Evolutionary conservation across 192 early-diverging fungal genomes (phyloP), one percentile per base, ranked within the genome.

Genomic region (Coemansia sp.): DNA sequence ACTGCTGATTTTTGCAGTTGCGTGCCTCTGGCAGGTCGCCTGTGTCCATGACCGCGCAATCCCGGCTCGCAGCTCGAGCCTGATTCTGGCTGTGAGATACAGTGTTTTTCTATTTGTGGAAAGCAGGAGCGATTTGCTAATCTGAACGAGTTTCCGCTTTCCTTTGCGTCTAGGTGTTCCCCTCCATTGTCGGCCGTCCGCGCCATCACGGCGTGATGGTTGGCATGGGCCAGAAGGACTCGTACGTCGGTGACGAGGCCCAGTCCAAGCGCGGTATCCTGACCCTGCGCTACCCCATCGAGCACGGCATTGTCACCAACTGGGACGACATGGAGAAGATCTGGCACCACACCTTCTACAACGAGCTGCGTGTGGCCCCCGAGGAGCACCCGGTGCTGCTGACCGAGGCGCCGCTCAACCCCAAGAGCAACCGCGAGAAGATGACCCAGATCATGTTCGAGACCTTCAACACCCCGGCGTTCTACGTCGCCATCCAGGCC

Each of bases 361-460:
- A 97, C 76, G 92, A 97, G 79, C 84, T 98, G 63, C 93, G 92
- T 80, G 91, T 94, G 53, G 94, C 92, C 36, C 94, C 95, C 55
- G 95, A 98, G 77, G 91, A 95, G 79, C 94, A 97, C 83, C 93
- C 94, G 30, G 90, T 96, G n/a, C 81, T 97, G 58, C 83, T 97
- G 49, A 97, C 94, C 47, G 94, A 99, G 79, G 91, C 94, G 50
- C 93, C 94, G 22, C 84, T 95, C 60, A 97, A 99, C 86, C 92
- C 93, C 70, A 95, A 94, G 84, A 85, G 84, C 64, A 97, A 99
- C 85, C 91, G 96, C 69, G 94, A 96, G 75, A 95, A 94, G 87
- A 97, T 96, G 93, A 91, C 90, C 58, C 92, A 99, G 81, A 94
- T 99, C 72, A 96, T 96, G 93, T 99, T 97, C 64, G 96, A 97